These are phyloP conservation scores for Claviceps maximensis DNA, from an alignment of 2,329 filamentous ascomycete species.

Conservation along the genomic window DNA sequence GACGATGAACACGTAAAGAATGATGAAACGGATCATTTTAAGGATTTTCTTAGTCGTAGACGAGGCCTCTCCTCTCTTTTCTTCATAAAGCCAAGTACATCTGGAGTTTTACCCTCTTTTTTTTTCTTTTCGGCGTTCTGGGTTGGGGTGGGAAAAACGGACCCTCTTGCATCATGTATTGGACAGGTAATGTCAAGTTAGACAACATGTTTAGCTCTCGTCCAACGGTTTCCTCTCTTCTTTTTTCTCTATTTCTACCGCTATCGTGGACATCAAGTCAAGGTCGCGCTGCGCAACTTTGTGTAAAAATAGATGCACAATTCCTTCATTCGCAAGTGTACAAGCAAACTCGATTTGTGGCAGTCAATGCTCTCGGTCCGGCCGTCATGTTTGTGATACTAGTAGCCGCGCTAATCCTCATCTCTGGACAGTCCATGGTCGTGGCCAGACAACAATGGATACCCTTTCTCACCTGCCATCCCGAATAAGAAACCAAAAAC, in stretches of 20 bases:
- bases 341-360: not conserved
- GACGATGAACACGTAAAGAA: conserved; percentile 17
- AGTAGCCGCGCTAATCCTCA: not conserved
- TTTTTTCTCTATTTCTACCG: not conserved
- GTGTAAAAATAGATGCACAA: not conserved
- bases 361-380: not conserved
- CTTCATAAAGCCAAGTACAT: conserved; percentile 11
- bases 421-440: not conserved
- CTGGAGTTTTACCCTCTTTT: conserved; percentile 13
- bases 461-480: not conserved
- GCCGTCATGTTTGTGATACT: conserved; percentile 9
- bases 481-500: not conserved
- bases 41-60: not conserved
- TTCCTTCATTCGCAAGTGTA: not conserved
- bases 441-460: not conserved
- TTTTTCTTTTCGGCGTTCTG: conserved; percentile 16
- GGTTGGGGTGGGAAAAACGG: conserved; percentile 3
- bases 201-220: too few relatives aligned
- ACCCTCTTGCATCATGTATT: not conserved
- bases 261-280: too few relatives aligned
- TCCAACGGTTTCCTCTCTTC: not conserved
- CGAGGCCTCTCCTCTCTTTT: conserved; percentile 4
- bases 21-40: not conserved
- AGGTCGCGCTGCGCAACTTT: not conserved
- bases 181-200: not conserved